phyloP scores from a whole-genome alignment of 306 rosid species.

The Begonia fuchsioides region DNA sequence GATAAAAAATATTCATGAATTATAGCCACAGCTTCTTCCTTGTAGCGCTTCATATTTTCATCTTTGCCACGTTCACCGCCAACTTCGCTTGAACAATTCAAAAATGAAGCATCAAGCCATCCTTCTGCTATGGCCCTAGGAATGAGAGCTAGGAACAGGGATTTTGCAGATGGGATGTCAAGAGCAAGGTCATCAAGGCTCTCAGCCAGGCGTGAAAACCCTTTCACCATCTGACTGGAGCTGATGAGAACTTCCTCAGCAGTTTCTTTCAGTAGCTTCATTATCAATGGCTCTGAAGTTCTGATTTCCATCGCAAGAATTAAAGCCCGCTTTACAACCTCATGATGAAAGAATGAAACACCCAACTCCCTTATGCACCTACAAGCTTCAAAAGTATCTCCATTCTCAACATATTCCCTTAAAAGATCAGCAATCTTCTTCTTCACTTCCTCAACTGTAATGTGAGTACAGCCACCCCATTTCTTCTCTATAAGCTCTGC shows the following conservation, averaged over 20 bases:
- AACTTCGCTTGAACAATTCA: constrained; percentile 37
- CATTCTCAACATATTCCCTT: neutral
- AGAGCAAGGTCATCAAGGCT: constrained; percentile 52
- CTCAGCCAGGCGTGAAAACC: constrained; percentile 46
- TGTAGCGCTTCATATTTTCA: constrained; percentile 51
- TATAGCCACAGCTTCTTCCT: constrained; percentile 54
- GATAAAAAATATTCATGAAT: constrained; percentile 63
- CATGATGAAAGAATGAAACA: constrained; percentile 69
- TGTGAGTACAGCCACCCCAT: constrained; percentile 60
- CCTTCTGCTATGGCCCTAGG: constrained; percentile 75
- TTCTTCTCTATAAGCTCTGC: constrained; percentile 88
- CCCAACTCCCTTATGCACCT: constrained; percentile 56
- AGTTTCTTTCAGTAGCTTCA: constrained; percentile 47
- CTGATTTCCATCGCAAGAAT: constrained; percentile 73
- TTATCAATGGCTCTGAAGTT: constrained; percentile 36
- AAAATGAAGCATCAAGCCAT: constrained; percentile 85
- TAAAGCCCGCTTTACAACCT: constrained; percentile 70
- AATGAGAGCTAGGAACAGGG: constrained; percentile 45
- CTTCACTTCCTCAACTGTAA: constrained; percentile 71
- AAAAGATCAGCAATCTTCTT: constrained; percentile 39
- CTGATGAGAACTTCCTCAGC: constrained; percentile 56
- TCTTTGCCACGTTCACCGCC: constrained; percentile 44
- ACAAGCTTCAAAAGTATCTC: constrained; percentile 34
- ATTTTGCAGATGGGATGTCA: constrained; percentile 50
- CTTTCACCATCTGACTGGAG: constrained; percentile 56